Evolutionary conservation across 1,284 basidiomycete genomes (phyloP).

Genomic region (Trametes pubescens): DNA sequence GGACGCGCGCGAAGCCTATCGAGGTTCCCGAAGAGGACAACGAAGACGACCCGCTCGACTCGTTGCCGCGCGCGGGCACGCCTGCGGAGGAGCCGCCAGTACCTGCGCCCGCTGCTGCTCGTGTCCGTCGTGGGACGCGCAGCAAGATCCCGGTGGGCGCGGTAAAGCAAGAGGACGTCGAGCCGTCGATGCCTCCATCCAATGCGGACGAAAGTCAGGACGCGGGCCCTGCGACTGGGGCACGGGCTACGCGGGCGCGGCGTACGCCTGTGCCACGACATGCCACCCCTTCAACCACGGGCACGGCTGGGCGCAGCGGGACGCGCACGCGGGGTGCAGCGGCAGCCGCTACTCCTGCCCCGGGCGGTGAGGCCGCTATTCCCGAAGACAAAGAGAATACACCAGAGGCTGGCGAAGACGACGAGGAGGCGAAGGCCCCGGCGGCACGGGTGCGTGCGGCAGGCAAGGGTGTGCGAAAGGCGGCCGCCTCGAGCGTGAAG

Average conservation of each 20-base stretch:
- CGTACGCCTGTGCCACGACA: constrained; percentile 29
- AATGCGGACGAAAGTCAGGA: neutral
- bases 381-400: constrained; percentile 52
- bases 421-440: constrained; percentile 30
- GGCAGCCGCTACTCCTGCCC: constrained; percentile 11
- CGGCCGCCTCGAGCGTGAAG: constrained; percentile 25
- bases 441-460: constrained; percentile 19
- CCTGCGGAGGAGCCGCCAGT: constrained; percentile 18
- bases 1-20: constrained; percentile 31
- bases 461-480: constrained; percentile 28
- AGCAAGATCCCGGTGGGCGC: constrained; percentile 30
- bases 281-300: constrained; percentile 24
- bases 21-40: constrained; percentile 32
- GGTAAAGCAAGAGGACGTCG: constrained; percentile 39
- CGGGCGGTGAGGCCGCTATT: constrained; percentile 23
- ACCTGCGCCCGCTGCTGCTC: constrained; percentile 20
- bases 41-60: constrained; percentile 36
- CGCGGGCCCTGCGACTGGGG: neutral
- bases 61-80: constrained; percentile 24
- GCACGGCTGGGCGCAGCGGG: constrained; percentile 29
- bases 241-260: constrained; percentile 25
- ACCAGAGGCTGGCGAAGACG: constrained; percentile 42
- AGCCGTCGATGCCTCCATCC: constrained; percentile 10
- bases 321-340: constrained; percentile 21
- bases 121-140: constrained; percentile 36